Conservation (phyloP, 2,329 filamentous ascomycete genomes). For the Hypoxylon sp. region DNA sequence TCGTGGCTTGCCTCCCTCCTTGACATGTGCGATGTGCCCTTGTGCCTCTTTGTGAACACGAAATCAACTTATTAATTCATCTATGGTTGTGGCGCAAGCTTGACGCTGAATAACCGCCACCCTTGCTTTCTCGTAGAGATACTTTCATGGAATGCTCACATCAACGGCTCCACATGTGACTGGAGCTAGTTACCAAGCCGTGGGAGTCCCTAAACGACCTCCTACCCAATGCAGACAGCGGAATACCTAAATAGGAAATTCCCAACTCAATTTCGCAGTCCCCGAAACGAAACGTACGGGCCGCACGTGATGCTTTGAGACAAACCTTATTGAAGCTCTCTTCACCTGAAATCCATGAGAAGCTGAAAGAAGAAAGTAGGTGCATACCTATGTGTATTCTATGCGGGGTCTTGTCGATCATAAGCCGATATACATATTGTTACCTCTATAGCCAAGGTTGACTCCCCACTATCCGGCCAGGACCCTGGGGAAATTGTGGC, state of each 20-base stretch:
- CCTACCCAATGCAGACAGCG: neutral
- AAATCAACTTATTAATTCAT: conserved; percentile 29
- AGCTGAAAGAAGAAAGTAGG: conserved; percentile 37
- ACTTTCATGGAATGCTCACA: conserved; percentile 9
- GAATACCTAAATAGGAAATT: conserved; percentile 13
- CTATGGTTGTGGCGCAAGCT: conserved; percentile 34
- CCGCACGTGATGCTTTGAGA: conserved; percentile 10
- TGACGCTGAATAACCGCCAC: conserved; percentile 25
- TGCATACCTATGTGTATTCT: conserved; percentile 8
- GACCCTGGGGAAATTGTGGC: conserved; percentile 38
- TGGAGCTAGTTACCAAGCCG: conserved; percentile 2
- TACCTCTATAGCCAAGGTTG: conserved; percentile 1
- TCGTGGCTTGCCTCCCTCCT: conserved; percentile 27
- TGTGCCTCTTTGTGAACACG: conserved; percentile 10
- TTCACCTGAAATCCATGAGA: conserved; percentile 38
- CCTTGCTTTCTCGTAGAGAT: conserved; percentile 30
- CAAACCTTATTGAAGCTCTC: conserved; percentile 10
- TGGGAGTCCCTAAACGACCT: conserved; percentile 11
- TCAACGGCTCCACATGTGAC: conserved; percentile 10
- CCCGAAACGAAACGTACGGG: conserved; percentile 10
- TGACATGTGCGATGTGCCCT: neutral
- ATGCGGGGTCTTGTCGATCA: conserved; percentile 41
- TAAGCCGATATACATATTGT: conserved; percentile 9
- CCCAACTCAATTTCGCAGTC: conserved; percentile 1
- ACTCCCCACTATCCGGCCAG: neutral